Evolutionary conservation across 176 grass and related monocot genomes (phyloP).

Genomic region (Rhynchospora tenuis): DNA sequence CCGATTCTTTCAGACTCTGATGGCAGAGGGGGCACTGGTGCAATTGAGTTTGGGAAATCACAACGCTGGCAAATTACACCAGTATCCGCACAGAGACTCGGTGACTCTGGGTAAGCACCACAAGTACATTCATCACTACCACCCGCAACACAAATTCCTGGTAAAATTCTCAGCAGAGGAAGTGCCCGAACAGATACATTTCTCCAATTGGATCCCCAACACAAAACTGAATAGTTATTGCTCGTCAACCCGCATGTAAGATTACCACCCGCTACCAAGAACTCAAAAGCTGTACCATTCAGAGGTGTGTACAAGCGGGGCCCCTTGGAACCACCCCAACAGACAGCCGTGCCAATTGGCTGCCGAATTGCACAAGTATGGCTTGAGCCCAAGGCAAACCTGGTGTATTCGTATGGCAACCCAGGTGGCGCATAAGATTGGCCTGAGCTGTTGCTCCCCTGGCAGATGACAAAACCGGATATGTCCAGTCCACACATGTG

Average conservation of each 20-base stretch:
- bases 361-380: conserved; percentile 58
- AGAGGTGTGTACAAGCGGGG: conserved; percentile 18
- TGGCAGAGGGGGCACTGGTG: neutral
- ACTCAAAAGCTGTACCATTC: conserved; percentile 24
- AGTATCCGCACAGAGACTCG: conserved; percentile 23
- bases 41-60: neutral
- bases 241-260: conserved; percentile 61
- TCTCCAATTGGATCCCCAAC: conserved; percentile 37
- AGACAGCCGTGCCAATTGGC: conserved; percentile 41
- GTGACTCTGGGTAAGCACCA: conserved; percentile 24
- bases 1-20: neutral
- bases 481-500: conserved; percentile 39
- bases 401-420: conserved; percentile 26
- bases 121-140: conserved; percentile 25
- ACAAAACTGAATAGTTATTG: conserved; percentile 32
- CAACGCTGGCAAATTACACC: conserved; percentile 51
- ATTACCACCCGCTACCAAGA: conserved; percentile 67
- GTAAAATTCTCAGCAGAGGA: conserved; percentile 34
- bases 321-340: conserved; percentile 45
- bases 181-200: neutral
- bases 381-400: conserved; percentile 49
- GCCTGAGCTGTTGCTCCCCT: conserved; percentile 18
- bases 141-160: conserved; percentile 46
- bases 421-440: neutral
- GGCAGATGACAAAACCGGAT: conserved; percentile 33